phyloP scores from a whole-genome alignment of 352 stramenopile species.

The Phytopythium litorale region DNA sequence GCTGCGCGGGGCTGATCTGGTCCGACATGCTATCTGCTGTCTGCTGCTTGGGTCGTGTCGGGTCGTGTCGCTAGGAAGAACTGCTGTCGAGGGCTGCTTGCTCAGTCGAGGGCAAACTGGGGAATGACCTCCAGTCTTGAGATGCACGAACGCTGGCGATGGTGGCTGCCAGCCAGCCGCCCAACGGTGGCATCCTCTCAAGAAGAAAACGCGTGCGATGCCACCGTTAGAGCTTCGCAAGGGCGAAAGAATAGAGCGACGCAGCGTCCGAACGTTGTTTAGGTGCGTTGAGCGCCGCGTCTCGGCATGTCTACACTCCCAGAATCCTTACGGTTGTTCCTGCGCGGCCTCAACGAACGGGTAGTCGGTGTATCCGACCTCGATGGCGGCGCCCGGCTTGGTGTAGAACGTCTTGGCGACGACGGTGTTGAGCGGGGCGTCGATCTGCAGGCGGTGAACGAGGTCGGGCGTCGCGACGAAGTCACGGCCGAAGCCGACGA shows the following conservation, averaged over 20 bases:
- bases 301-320: background rate
- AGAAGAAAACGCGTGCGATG: background rate
- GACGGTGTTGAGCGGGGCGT: conserved; percentile 25
- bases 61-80: background rate
- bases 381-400: conserved; percentile 3
- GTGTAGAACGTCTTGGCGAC: conserved; percentile 21
- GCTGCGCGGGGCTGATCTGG: conserved; percentile 4
- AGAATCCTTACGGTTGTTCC: background rate
- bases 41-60: background rate
- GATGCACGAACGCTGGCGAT: background rate
- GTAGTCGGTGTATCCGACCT: conserved; percentile 23
- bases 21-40: background rate
- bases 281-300: background rate
- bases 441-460: conserved; percentile 22
- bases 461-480: conserved; percentile 57
- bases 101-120: conserved; percentile 1
- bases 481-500: conserved; percentile 39
- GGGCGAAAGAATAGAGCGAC: background rate
- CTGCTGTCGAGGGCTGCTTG: background rate
- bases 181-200: conserved; percentile 2
- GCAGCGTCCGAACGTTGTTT: background rate
- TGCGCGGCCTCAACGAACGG: conserved; percentile 7
- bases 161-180: background rate
- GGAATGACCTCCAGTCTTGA: background rate
- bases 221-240: background rate